phyloP scores from a whole-genome alignment of 441 rosid species.

The Bruguiera hainesii region DNA sequence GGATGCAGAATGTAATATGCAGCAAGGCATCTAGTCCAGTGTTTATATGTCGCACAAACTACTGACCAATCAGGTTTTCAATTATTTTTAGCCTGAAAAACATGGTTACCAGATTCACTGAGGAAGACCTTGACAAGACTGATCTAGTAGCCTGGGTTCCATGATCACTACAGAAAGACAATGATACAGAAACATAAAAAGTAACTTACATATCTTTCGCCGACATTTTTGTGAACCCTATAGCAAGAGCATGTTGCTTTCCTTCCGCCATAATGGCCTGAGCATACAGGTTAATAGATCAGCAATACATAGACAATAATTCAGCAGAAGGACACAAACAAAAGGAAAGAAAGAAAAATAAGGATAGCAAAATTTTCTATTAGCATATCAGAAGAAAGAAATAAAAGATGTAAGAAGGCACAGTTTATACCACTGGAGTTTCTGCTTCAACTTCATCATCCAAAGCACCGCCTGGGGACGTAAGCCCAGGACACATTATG shows the following conservation, averaged over 20 bases:
- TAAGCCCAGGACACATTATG: conserved; percentile 99
- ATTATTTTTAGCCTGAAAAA: no score
- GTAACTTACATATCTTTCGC: conserved; percentile 92
- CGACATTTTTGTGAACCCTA: conserved; percentile 96
- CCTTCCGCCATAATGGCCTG: conserved; percentile 99
- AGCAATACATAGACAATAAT: conserved; percentile 6
- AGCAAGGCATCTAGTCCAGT: no score
- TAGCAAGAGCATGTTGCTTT: conserved; percentile 95
- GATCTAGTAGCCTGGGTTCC: no score
- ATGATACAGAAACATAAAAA: neutral
- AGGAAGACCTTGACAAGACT: no score
- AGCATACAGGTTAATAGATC: conserved; percentile 21
- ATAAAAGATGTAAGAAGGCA: neutral
- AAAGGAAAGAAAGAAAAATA: neutral
- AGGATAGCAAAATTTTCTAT: neutral
- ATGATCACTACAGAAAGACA: neutral
- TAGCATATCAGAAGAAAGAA: conserved; percentile 7
- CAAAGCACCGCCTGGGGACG: conserved; percentile 92
- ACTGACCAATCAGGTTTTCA: no score
- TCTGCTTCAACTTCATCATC: conserved; percentile 89
- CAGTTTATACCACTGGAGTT: conserved; percentile 77
- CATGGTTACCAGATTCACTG: no score
- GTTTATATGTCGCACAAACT: no score
- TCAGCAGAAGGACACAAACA: neutral
- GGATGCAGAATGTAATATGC: no score